Percentiles rank a stretch among this genome's conserved stretches.
phyloP scores from a whole-genome alignment of 495 filamentous ascomycete species.

The Endocarpon pusillum region DNA sequence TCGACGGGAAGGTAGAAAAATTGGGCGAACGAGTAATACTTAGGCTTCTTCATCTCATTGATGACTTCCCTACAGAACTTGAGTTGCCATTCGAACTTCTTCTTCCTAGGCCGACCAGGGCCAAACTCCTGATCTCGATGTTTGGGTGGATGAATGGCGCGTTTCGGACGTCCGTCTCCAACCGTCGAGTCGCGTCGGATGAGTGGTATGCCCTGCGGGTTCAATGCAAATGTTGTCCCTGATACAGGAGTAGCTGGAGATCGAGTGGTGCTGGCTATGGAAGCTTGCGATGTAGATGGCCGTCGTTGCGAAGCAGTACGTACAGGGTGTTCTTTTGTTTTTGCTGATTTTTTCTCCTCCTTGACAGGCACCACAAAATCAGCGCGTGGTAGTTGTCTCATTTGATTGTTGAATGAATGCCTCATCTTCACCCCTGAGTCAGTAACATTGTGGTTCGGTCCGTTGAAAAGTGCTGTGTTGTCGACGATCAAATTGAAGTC shows the following conservation, averaged over 20 bases:
- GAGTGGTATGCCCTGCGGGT: slow-evolving; percentile 70
- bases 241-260: slow-evolving; percentile 29
- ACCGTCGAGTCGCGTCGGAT: slow-evolving; percentile 78
- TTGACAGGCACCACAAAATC: slow-evolving; percentile 32
- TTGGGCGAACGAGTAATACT: slow-evolving; percentile 42
- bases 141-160: slow-evolving; percentile 83
- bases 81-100: slow-evolving; percentile 78
- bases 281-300: slow-evolving; percentile 34
- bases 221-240: slow-evolving; percentile 59
- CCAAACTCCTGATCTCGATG: slow-evolving; percentile 70
- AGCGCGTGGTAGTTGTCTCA: slow-evolving; percentile 24
- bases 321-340: slow-evolving; percentile 6
- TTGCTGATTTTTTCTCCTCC: slow-evolving; percentile 42
- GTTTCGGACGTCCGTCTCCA: slow-evolving; percentile 66
- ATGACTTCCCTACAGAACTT: slow-evolving; percentile 76
- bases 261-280: too few relatives aligned
- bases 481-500: slow-evolving; percentile 61
- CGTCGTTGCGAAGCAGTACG: slow-evolving; percentile 31
- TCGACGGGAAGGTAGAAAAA: slow-evolving; percentile 76
- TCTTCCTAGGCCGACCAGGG: slow-evolving; percentile 72
- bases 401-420: slow-evolving; percentile 41
- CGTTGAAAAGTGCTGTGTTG: slow-evolving; percentile 73
- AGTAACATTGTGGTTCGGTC: slow-evolving; percentile 52
- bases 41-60: slow-evolving; percentile 58
- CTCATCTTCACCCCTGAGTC: slow-evolving; percentile 41